Evolutionary conservation across 1,284 basidiomycete species (phyloP), one percentile per base, ranked within the genome.

Genomic region (Ganoderma multipileum): DNA sequence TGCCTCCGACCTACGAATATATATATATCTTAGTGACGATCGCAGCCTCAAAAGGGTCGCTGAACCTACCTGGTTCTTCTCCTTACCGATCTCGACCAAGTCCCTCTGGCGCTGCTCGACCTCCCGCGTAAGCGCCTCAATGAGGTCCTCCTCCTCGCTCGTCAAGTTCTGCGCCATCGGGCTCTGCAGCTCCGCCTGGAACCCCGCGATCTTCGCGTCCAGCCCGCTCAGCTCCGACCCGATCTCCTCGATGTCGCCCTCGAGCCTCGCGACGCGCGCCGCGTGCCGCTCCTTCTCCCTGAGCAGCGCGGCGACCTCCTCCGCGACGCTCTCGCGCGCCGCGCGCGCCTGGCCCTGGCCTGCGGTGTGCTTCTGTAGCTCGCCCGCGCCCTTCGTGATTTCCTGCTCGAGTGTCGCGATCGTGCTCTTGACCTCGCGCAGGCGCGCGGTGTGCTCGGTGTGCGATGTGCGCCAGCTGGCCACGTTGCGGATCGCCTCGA

Each of bases 401-500:
- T 95, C 90, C 80, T 98, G 96, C 74, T 99, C 97, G 26, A 96
- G 82, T 73, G 84, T 84, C 42, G 85, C 75, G 66, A 97, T 90
- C 9, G 86, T 85, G 8, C 83, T 79, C 78, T 94, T 95, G 66
- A 96, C 92, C 76, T 97, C 94, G 65, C 84, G 83, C 62, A 91
- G 87, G 50, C 89, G 86, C 39, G 82, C 84, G 0, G 88, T 85
- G 71, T 95, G 92, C 1, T 86, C 82, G 47, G 93, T 90, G 72
- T 87, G 91, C 75, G 92, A 93, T 1, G 83, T 81, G 58, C 90
- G 86, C 95, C 96, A 98, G 7, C 84, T 86, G 72, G 91, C 89
- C 57, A 97, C 90, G 57, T 84, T 86, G 75, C 92, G 92, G 79
- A 97, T 92, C 0, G 90, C 91, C 76, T 99, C 97, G 54, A 99